Evolutionary conservation across 2,329 filamentous ascomycete species (phyloP), one percentile per base, ranked within the genome.

Genomic region (Sphaerulina populicola): DNA sequence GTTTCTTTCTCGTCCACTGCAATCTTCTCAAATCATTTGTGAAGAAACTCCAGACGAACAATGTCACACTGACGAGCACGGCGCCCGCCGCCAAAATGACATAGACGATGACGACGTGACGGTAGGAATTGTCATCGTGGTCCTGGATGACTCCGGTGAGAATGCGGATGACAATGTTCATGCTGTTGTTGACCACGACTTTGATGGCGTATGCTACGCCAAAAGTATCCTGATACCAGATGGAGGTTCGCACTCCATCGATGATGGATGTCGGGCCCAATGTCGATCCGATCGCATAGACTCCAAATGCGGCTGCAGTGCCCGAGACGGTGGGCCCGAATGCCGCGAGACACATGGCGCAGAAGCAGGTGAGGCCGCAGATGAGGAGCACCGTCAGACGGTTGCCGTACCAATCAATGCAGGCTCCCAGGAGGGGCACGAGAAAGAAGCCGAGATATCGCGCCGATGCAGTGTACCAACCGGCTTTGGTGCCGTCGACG

Each of bases 101-200:
- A 44, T 82, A 83, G 0, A 81, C 69, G 1, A 78, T 70, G 0
- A 78, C 72, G 0, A 80, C 79, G 1, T 72, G 71, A 43, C 75
- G 67, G 55, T 83, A 83, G 0, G 72, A 76, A 54, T 81, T 71
- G 47, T 78, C 60, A 46, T 81, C 77, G 3, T 68, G 68, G 49
- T 83, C 80, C 56, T 83, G 80, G 0, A 83, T 73, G 0, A 75
- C 75, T 1, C 79, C 79, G 0, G 77, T 75, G 15, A 81, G 67
- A 39, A 82, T 74, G 0, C 77, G 70, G 1, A 82, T 69, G 47
- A 82, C 77, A 52, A 82, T 80, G 52, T 72, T 80, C 77, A 81
- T 81, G 29, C 73, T 75, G 49, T 83, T 83, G 60, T 82, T 82
- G 60, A 81, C 77, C 18, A 76, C 76, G 33, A 82, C 74, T 52